Percentiles rank a stretch among this genome's conserved stretches.
Evolutionary conservation across 1,284 basidiomycete species (phyloP).

Genomic region (Melampsora americana): DNA sequence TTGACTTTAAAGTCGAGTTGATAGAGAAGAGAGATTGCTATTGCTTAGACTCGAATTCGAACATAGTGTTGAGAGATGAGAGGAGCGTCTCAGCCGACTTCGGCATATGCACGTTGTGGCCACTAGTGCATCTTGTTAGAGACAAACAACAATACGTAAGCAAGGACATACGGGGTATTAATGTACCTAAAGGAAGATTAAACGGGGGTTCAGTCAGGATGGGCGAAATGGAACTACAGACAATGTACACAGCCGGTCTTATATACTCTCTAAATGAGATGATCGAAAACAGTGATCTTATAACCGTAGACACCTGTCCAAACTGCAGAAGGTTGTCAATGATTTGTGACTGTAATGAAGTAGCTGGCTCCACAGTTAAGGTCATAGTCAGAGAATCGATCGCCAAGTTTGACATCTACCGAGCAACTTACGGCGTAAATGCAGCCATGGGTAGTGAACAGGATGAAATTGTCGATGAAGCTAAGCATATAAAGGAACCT

Average conservation of each 20-base stretch:
- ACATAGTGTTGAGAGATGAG: background rate
- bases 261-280: background rate
- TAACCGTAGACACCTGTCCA: background rate
- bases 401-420: background rate
- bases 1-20: background rate
- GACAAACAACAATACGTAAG: background rate
- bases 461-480: background rate
- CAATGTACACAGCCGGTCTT: background rate
- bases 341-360: background rate
- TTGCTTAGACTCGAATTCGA: background rate
- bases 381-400: background rate
- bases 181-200: background rate
- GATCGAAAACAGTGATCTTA: background rate
- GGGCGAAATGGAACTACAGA: background rate
- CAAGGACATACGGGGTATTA: background rate
- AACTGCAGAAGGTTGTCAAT: background rate
- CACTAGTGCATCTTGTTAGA: background rate
- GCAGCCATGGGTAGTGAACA: background rate
- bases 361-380: background rate
- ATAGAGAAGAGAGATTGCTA: background rate
- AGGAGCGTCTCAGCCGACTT: background rate
- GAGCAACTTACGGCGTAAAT: background rate
- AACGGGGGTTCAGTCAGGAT: background rate
- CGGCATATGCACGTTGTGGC: background rate
- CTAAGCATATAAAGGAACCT: background rate